A percentile compares a stretch with the other conserved stretches of the same genome.
phyloP scores from a whole-genome alignment of 345 rosid genomes.

The Eucalyptus rudis region DNA sequence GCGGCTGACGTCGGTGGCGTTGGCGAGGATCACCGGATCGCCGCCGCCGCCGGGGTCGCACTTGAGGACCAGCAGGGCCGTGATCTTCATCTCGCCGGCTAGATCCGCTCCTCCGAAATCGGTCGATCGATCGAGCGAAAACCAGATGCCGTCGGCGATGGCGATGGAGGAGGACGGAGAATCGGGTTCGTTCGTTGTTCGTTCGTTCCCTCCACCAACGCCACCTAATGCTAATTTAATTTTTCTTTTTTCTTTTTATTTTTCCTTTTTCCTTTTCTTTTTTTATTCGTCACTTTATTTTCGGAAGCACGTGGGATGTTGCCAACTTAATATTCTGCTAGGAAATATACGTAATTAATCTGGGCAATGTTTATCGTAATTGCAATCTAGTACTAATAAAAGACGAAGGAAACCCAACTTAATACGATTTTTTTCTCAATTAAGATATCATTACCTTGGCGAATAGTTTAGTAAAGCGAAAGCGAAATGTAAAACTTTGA shows the following conservation, averaged over 20 bases:
- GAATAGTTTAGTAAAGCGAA: too few relatives aligned
- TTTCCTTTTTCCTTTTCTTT: rapidly evolving
- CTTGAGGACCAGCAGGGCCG: constrained; percentile 70
- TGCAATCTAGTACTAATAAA: too few relatives aligned
- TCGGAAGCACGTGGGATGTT: too few relatives aligned
- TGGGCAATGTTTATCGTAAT: too few relatives aligned
- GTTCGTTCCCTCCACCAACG: background rate
- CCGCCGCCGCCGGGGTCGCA: constrained; percentile 44
- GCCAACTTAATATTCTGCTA: too few relatives aligned
- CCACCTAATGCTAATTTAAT: background rate
- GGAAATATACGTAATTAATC: too few relatives aligned
- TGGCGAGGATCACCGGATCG: constrained; percentile 54
- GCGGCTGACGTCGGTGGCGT: constrained; percentile 68
- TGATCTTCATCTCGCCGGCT: constrained; percentile 59
- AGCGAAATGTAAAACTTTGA: too few relatives aligned
- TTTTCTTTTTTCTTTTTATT: background rate
- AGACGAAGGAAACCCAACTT: too few relatives aligned
- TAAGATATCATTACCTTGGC: too few relatives aligned
- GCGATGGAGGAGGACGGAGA: background rate
- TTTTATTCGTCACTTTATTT: background rate
- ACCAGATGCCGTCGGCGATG: too few relatives aligned
- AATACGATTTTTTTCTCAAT: too few relatives aligned
- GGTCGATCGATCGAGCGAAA: background rate
- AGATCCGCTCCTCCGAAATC: background rate
- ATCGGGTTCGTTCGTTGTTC: background rate